Base-by-base conservation (phyloP, 768 basidiomycete genomes). In the Xerocomus potaroensis region DNA sequence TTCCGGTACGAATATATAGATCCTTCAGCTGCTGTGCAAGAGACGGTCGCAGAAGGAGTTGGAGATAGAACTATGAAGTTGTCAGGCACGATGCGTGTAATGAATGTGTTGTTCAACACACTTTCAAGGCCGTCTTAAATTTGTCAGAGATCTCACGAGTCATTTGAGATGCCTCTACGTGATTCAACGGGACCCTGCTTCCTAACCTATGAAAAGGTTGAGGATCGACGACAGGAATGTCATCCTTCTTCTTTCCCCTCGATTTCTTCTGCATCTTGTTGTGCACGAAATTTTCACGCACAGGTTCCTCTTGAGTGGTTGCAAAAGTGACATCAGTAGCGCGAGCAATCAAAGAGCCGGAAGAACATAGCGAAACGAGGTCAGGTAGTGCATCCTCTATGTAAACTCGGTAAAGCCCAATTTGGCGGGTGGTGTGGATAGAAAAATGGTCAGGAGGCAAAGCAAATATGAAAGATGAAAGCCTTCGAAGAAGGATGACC, bases 131-230 rank as follows among this genome's bases (percentile, higher is more conserved):
- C 8, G 7, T 21, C 45, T 61, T 61, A 41, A 70, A 68, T 1
- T 60, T 34, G 0, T 30, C 24, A 7, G 62, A 35, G 27, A 74
- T 50, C 2, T 56, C 30, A 3, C 12, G 8, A 0, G 57, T 49
- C 11, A 57, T 40, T 4, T 35, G 21, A 2, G 35, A 24, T 0
- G 60, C 61, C 11, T 66, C 68, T 9, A 33, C 48, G 1, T 34
- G 30, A 8, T 48, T 57, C 8, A 27, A 29, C 5, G 75, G 73
- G 2, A 66, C 55, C 10, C 33, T 37, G 2, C 48, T 22, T 1
- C 60, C 60, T 16, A 74, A 54, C 23, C 48, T 62, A 5, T 53
- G 55, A 37, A 75, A 70, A 0, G 58, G 60, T 6, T 55, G 45
- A 9, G 32, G 22, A 31, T 76, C 60, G 10, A 69, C 34, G 8